These are phyloP conservation scores for Orbilia brochopaga DNA, from an alignment of 2,329 filamentous ascomycete species.

Conservation along the genomic window DNA sequence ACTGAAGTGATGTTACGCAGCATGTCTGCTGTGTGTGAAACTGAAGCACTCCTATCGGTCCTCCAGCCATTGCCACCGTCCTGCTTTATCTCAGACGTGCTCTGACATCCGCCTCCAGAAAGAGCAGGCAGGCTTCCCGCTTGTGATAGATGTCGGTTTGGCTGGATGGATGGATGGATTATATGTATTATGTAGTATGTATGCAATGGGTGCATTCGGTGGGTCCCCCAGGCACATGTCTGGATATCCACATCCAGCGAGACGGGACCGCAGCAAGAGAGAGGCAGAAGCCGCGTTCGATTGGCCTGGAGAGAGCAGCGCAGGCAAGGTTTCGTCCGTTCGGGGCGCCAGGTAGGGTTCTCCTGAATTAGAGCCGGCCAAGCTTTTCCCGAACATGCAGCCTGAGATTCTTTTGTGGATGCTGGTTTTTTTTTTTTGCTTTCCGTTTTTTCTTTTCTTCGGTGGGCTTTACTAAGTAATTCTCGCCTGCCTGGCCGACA, in stretches of 20 bases:
- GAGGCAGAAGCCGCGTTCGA: constrained; percentile 15
- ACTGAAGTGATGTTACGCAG: constrained; percentile 40
- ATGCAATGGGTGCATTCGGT: constrained; percentile 12
- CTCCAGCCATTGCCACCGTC: too few relatives aligned
- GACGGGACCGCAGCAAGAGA: background rate
- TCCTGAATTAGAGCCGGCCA: constrained; percentile 49
- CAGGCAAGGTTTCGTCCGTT: constrained; percentile 13
- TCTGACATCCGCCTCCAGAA: too few relatives aligned
- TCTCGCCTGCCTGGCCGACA: constrained; percentile 26
- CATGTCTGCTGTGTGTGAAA: constrained; percentile 14
- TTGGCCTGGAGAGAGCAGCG: constrained; percentile 22
- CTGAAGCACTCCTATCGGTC: background rate
- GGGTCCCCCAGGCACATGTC: constrained; percentile 17
- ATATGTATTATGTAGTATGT: background rate
- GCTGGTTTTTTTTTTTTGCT: constrained; percentile 30
- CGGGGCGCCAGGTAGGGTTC: constrained; percentile 45
- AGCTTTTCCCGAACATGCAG: constrained; percentile 50
- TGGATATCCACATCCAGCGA: background rate
- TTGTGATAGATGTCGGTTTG: too few relatives aligned
- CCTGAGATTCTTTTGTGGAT: constrained; percentile 39
- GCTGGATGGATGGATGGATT: too few relatives aligned
- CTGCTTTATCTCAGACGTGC: too few relatives aligned
- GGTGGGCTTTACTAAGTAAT: constrained; percentile 9
- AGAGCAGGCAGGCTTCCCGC: too few relatives aligned
- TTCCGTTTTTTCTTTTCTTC: constrained; percentile 21